These are phyloP conservation scores for Fraxinus quadrangulata DNA, from an alignment of 257 asterid genomes.

Conservation along the genomic window DNA sequence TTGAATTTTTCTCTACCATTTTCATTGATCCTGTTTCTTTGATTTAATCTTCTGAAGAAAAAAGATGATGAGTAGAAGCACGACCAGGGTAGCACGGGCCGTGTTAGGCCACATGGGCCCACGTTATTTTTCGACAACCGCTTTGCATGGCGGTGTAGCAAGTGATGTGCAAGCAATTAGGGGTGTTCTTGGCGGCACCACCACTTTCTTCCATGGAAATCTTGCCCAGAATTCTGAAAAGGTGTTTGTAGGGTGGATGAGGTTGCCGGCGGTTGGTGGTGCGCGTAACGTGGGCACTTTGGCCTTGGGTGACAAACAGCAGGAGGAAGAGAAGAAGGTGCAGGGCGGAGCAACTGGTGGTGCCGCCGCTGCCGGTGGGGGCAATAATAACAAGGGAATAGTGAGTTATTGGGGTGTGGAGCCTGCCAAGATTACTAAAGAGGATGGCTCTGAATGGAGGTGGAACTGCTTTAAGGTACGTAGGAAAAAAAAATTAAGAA, in stretches of 20 bases:
- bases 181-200: conserved; percentile 13
- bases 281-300: conserved; percentile 50
- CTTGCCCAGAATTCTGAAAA: conserved; percentile 28
- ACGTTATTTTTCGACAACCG: conserved; percentile 48
- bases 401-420: conserved; percentile 78
- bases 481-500: not conserved
- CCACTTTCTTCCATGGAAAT: conserved; percentile 18
- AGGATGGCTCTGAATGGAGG: conserved; percentile 77
- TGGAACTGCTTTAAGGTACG: conserved; percentile 77
- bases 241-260: conserved; percentile 30
- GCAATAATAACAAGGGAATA: conserved; percentile 28
- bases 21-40: not conserved
- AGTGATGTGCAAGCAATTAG: conserved; percentile 19
- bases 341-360: conserved; percentile 17
- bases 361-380: conserved; percentile 29
- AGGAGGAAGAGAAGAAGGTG: conserved; percentile 34
- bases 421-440: conserved; percentile 47
- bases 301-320: conserved; percentile 49
- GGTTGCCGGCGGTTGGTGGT: conserved; percentile 32
- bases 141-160: conserved; percentile 28
- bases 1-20: not conserved
- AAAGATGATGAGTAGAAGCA: conserved; percentile 59
- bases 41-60: not conserved
- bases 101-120: conserved; percentile 36
- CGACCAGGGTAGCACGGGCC: conserved; percentile 41